A percentile compares a stretch with the other conserved stretches of the same genome.
phyloP scores from a whole-genome alignment of 2,329 filamentous ascomycete species.

The Xylaria arbuscula region DNA sequence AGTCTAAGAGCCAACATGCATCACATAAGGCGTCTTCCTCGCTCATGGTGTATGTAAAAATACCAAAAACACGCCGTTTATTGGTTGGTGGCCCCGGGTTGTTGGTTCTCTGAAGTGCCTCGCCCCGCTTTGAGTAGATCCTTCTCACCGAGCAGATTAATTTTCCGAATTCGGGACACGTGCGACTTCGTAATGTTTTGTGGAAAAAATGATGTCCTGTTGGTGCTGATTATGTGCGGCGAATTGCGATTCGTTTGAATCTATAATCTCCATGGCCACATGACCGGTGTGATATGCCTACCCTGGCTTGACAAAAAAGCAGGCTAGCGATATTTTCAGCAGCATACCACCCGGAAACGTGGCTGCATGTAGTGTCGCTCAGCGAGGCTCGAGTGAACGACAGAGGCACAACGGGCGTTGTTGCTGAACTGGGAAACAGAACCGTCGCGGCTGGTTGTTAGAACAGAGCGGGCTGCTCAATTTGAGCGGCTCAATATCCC shows the following conservation, averaged over 20 bases:
- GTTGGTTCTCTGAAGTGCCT: neutral
- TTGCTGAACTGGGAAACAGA: conserved; percentile 26
- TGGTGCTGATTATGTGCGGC: neutral
- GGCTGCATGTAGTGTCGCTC: conserved; percentile 1
- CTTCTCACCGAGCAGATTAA: neutral
- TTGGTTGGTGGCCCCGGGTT: neutral
- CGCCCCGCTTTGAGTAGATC: conserved; percentile 14
- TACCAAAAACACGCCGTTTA: neutral
- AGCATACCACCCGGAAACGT: neutral
- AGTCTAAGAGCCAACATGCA: neutral
- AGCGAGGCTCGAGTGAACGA: neutral
- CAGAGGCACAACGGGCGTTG: conserved; percentile 11
- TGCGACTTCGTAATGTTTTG: no score
- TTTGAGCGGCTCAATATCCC: neutral
- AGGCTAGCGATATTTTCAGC: neutral
- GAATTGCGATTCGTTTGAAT: conserved; percentile 9
- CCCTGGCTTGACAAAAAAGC: neutral
- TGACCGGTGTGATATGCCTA: neutral
- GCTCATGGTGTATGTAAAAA: neutral
- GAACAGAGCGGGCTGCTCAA: neutral
- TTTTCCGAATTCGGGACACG: neutral
- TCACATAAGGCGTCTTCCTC: neutral
- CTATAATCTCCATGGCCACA: neutral
- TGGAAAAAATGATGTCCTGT: neutral
- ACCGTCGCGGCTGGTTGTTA: conserved; percentile 8